Evolutionary conservation across 345 rosid genomes (phyloP).

Genomic region (Moricandia moricandioides): DNA sequence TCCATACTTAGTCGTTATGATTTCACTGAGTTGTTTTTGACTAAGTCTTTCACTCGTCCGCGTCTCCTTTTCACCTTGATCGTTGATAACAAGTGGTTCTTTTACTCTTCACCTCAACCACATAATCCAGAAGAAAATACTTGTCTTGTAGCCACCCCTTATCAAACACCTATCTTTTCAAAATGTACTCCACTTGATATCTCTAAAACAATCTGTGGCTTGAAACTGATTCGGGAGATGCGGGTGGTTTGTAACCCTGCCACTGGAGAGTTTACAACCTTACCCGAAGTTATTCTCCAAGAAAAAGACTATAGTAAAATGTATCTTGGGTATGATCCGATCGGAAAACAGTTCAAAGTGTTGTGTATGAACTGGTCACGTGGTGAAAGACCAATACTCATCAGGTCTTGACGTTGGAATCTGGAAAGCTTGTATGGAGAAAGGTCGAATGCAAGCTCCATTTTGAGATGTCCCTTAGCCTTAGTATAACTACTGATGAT

Average conservation of each 20-base stretch:
- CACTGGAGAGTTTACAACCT: background rate
- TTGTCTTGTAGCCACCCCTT: no score
- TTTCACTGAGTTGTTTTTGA: background rate
- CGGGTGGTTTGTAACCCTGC: background rate
- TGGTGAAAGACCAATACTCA: background rate
- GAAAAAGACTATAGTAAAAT: background rate
- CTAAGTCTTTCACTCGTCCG: no score
- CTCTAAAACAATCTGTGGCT: no score
- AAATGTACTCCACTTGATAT: no score
- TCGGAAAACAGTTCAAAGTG: background rate
- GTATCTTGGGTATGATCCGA: background rate
- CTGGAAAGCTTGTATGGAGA: background rate
- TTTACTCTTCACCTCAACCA: no score
- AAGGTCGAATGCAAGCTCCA: background rate
- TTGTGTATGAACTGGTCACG: background rate
- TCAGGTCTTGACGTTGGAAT: constrained; percentile 5
- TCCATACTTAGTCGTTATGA: background rate
- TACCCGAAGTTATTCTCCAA: background rate
- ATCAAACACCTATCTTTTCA: no score
- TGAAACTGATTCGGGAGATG: background rate
- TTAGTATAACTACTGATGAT: fast-evolving
- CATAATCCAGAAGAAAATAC: no score
- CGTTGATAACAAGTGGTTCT: no score
- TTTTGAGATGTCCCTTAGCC: background rate
- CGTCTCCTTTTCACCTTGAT: no score